phyloP scores from a whole-genome alignment of 1,139 yeast species.

The Kodamaea anthophila region DNA sequence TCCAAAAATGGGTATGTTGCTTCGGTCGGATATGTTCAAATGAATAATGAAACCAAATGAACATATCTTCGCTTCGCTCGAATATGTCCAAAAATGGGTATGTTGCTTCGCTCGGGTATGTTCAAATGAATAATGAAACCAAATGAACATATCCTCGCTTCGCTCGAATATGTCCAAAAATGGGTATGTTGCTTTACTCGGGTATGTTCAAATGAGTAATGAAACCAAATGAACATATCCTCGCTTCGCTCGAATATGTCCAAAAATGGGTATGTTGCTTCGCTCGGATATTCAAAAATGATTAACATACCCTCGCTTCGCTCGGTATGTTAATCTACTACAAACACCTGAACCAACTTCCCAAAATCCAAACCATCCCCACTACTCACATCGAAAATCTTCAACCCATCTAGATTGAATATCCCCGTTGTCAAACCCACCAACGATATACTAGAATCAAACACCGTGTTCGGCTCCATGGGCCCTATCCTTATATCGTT shows the following conservation, averaged over 20 bases:
- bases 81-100: too few species aligned
- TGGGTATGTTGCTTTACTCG: constrained; percentile 7
- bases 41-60: too few species aligned
- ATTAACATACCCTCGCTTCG: background rate
- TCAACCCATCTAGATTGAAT: constrained; percentile 58
- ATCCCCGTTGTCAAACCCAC: constrained; percentile 63
- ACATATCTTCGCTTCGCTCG: too few species aligned
- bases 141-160: too few species aligned
- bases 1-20: too few species aligned
- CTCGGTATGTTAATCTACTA: constrained; percentile 20
- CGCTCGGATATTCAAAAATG: background rate
- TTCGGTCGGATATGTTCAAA: too few species aligned
- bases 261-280: too few species aligned
- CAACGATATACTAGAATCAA: constrained; percentile 56
- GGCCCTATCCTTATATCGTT: constrained; percentile 65
- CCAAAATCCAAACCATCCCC: constrained; percentile 76
- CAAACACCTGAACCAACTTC: constrained; percentile 63
- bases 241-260: too few species aligned
- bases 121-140: too few species aligned
- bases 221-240: too few species aligned
- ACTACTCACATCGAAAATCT: constrained; percentile 53
- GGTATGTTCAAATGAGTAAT: background rate
- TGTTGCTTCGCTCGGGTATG: too few species aligned
- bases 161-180: too few species aligned
- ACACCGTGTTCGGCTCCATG: constrained; percentile 55